Base-by-base conservation (phyloP, 1,139 yeast species). In the Scheffersomyces illinoinensis region DNA sequence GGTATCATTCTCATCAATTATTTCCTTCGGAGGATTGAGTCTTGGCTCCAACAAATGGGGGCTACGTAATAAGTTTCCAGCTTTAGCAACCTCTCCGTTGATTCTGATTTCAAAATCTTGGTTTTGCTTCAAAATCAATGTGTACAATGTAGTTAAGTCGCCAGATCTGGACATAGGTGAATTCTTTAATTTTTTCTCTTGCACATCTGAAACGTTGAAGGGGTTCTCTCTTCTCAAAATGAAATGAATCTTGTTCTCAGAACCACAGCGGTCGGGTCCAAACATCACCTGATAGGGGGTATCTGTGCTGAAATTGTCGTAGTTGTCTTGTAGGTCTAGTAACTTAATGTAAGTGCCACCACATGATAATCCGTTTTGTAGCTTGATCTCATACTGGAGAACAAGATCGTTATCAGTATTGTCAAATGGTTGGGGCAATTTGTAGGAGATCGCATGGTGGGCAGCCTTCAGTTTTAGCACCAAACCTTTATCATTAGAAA, bases 181-280 rank as follows among this genome's bases (percentile, higher is more conserved):
- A 21, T 81, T 74, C n/a, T 78, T 72, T 62, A 91, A 77, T 65
- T 87, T 90, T 71, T 90, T 89, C 72, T 91, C 93, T 68, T 88
- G 90, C 63, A 80, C 76, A 59, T 76, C 78, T 5, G 85, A 87
- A n/a, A 86, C 80, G 17, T 14, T 19, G 50, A 70, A 65, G 50
- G 87, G 88, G 69, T 85, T 83, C 66, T 77, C 76, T 68, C 90
- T 84, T 59, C 83, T 84, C 59, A 92, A 69, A 57, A 92, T 90
- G 64, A 93, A 85, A 68, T 90, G 96, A 39, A 93, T 87, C 73
- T 87, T 88, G 76, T 92, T 90, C 54, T 88, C 84, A 55, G 87
- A 73, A 3, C 97, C 97, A 76, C 98, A 93, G 71, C 83, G 85
- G 74, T 93, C 98, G 48, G 98, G 98, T 26, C 98, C 98, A 79